Evolutionary conservation across 768 basidiomycete genomes (phyloP), one percentile per base, ranked within the genome.

Genomic region (Termitomyces eurrhizus): DNA sequence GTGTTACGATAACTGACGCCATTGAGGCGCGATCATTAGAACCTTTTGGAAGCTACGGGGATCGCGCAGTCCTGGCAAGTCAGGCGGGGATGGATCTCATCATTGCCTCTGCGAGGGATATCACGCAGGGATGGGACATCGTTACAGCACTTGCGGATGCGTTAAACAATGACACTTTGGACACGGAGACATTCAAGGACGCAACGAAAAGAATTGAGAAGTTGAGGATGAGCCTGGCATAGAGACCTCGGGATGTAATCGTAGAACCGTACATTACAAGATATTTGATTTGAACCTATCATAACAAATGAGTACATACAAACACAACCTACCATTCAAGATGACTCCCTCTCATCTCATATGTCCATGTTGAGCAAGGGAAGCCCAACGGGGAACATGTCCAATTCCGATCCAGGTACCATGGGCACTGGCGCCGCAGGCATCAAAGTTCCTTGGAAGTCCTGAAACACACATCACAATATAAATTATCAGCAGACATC

Each of bases 401-500:
- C 63, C 49, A 56, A 21, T 6, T 64, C 63, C 14, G 63, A 46
- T 24, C 52, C 57, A 54, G 61, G 29, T 44, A 62, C 49, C 39
- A 61, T 39, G 37, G 53, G 52, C 26, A 60, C 55, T 12, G 58
- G 29, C 14, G 56, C 56, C 11, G 57, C 33, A 46, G 59, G 56
- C 14, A 36, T 58, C 36, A 52, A 39, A 33, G 53, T 63, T 7
- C 41, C 62, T 60, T 64, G 63, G 24, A 64, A 64, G 44, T 64
- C 63, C 63, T 64, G 48, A 21, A 50, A 46, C 41, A n/a, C 50
- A 56, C 9, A 13, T 46, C n/a, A 21, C 35, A 45, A 44, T 12
- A 32, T 32, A 16, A 36, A 8, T 5, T 24, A 29, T 69, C 41
- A 69, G 68, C 57, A 64, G 52, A 48, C 39, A 56, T 56, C 60